These are phyloP conservation scores for Murraya paniculata DNA, from an alignment of 345 rosid species.

Conservation along the genomic window DNA sequence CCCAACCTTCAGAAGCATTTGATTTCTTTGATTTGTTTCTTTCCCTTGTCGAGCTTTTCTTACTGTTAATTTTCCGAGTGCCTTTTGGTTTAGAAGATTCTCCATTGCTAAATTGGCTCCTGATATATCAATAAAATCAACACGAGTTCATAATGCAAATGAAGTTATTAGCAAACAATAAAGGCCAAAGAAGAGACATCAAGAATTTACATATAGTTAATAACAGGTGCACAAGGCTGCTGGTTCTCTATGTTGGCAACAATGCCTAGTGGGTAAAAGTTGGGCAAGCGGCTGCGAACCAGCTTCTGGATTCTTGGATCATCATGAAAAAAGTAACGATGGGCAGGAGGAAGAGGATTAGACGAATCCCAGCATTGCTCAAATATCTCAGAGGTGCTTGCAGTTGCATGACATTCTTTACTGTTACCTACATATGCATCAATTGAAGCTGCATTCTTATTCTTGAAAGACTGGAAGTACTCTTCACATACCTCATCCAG, in stretches of 20 bases:
- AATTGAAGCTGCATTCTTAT: conserved; percentile 23
- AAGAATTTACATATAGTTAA: conserved; percentile 63
- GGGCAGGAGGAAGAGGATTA: conserved; percentile 64
- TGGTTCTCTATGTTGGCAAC: conserved; percentile 28
- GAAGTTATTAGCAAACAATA: conserved; percentile 3
- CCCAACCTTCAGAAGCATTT: conserved; percentile 49
- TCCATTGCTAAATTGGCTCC: conserved; percentile 70
- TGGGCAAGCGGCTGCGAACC: conserved; percentile 59
- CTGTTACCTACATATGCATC: conserved; percentile 18
- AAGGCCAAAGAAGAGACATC: background rate
- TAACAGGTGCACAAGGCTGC: conserved; percentile 36
- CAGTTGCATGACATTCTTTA: conserved; percentile 8
- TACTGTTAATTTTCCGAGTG: conserved; percentile 22
- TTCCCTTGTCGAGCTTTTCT: conserved; percentile 40
- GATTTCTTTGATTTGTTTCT: conserved; percentile 32
- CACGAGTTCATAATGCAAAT: background rate
- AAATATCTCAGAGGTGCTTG: conserved; percentile 20
- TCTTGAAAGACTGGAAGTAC: conserved; percentile 56
- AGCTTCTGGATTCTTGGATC: conserved; percentile 64
- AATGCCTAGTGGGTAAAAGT: conserved; percentile 60
- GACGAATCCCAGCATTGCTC: conserved; percentile 35
- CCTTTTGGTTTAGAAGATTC: conserved; percentile 44
- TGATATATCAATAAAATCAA: conserved; percentile 27
- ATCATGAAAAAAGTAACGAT: conserved; percentile 66
- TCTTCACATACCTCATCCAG: conserved; percentile 79